phyloP scores from a whole-genome alignment of 768 basidiomycete genomes.

The Lactarius sanguifluus region DNA sequence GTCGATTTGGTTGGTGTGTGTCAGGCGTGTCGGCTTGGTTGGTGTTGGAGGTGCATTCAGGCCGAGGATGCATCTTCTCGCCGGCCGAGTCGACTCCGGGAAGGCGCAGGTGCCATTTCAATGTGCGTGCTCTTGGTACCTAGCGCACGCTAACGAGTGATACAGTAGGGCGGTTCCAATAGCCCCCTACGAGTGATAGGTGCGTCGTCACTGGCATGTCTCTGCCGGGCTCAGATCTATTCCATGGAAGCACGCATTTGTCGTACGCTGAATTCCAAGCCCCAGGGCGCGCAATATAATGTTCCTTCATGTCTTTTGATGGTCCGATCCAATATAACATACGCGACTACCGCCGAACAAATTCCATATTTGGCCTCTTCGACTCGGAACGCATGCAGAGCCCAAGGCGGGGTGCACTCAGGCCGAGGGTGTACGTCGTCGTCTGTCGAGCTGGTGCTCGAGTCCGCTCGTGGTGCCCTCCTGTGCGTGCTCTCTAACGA shows the following conservation, averaged over 20 bases:
- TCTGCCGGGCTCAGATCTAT: neutral
- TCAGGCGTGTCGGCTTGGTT: neutral
- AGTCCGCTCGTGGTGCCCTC: neutral
- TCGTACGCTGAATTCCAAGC: neutral
- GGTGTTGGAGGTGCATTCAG: conserved; percentile 1
- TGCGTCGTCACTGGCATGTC: neutral
- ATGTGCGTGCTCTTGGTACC: neutral
- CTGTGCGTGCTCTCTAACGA: neutral
- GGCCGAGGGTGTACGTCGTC: conserved; percentile 16
- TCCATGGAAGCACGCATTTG: neutral
- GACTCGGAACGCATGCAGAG: neutral
- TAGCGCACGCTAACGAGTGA: neutral
- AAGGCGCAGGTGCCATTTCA: neutral
- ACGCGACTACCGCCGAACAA: neutral
- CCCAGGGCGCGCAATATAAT: neutral
- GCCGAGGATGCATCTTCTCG: conserved; percentile 8
- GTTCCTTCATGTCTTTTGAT: too few species aligned
- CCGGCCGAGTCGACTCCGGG: neutral
- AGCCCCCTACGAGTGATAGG: neutral
- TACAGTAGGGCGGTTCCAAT: neutral
- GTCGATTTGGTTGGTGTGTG: neutral
- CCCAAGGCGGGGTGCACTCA: conserved; percentile 5
- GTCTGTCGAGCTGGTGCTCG: conserved; percentile 2
- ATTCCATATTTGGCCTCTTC: neutral
- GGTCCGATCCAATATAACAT: neutral